These are phyloP conservation scores for Didymella lethalis DNA, from an alignment of 2,329 filamentous ascomycete species.

Conservation along the genomic window DNA sequence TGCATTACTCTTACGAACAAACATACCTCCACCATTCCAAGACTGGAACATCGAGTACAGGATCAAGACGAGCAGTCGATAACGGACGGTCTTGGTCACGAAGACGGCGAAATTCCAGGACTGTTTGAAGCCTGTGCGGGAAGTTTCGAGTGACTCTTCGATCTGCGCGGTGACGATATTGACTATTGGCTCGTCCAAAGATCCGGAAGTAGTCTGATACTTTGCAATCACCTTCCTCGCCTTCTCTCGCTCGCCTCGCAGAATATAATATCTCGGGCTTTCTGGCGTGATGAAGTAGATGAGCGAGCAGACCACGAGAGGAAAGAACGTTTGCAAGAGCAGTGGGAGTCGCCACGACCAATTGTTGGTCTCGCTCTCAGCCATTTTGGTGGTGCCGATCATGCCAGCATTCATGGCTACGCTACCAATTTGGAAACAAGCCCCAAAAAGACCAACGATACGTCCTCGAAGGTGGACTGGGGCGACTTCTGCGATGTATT, in stretches of 20 bases:
- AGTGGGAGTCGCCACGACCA: constrained; percentile 39
- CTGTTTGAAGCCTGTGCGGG: constrained; percentile 47
- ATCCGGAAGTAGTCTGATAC: constrained; percentile 54
- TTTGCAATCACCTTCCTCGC: constrained; percentile 37
- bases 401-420: constrained; percentile 55
- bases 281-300: constrained; percentile 50
- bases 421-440: constrained; percentile 57
- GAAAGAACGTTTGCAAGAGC: constrained; percentile 59
- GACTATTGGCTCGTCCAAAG: constrained; percentile 54
- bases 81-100: constrained; percentile 55
- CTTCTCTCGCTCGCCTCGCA: constrained; percentile 26
- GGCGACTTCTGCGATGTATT: constrained; percentile 52
- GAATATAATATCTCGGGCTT: constrained; percentile 53
- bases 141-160: constrained; percentile 55
- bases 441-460: constrained; percentile 58
- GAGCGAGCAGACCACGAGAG: constrained; percentile 46
- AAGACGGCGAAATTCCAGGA: constrained; percentile 59
- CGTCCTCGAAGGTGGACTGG: constrained; percentile 50
- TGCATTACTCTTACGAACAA: not conserved
- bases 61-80: constrained; percentile 54
- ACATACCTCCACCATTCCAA: constrained; percentile 54
- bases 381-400: constrained; percentile 53
- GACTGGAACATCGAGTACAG: constrained; percentile 59
- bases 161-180: constrained; percentile 55
- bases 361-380: constrained; percentile 28